These are phyloP conservation scores for Tripterygium wilfordii DNA, from an alignment of 177 flowering plant species.

Conservation along the genomic window DNA sequence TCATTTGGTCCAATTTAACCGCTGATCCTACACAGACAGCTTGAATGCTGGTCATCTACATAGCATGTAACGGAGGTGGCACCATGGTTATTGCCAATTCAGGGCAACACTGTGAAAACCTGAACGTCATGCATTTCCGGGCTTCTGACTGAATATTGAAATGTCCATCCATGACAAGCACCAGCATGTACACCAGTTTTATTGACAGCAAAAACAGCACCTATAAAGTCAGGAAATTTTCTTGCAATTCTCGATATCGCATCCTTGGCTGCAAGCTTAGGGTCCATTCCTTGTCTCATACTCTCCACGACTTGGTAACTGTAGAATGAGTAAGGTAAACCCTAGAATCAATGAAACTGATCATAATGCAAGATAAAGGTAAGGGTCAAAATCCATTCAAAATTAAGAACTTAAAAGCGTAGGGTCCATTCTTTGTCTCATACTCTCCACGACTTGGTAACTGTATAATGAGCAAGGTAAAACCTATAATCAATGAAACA, in stretches of 20 bases:
- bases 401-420: too few relatives aligned
- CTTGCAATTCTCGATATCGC: constrained; percentile 74
- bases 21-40: too few relatives aligned
- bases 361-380: too few relatives aligned
- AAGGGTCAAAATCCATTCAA: too few relatives aligned
- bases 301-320: constrained; percentile 97
- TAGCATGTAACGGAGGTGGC: too few relatives aligned
- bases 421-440: constrained; percentile 87
- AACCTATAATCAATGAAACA: background rate
- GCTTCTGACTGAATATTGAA: constrained; percentile 78
- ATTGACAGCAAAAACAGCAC: constrained; percentile 78
- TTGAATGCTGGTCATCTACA: too few relatives aligned
- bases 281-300: constrained; percentile 88
- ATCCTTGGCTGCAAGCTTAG: constrained; percentile 73
- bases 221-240: constrained; percentile 77
- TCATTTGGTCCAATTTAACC: too few relatives aligned
- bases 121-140: constrained; percentile 58
- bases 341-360: background rate
- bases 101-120: constrained; percentile 69
- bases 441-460: constrained; percentile 94
- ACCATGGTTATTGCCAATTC: background rate
- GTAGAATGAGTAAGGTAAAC: constrained; percentile 11
- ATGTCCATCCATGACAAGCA: constrained; percentile 97
- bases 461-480: constrained; percentile 30
- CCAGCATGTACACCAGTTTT: constrained; percentile 80